A percentile compares a stretch with the other conserved stretches of the same genome.
Conservation (phyloP, 2,329 filamentous ascomycete genomes). For the Myriosclerotinia scirpicola region DNA sequence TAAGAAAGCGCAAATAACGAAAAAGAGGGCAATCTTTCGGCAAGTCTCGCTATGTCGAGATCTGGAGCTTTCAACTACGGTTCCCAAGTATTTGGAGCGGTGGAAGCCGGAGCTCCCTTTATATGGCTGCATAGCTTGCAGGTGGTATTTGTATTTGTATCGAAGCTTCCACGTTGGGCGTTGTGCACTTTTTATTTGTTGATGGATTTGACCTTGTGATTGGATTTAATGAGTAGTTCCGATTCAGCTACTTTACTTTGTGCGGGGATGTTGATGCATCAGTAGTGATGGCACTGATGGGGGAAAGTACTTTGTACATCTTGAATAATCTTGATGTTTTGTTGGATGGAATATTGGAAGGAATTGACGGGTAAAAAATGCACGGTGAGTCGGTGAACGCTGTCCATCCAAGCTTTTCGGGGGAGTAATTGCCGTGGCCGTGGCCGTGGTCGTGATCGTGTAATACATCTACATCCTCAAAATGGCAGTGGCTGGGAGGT, state of each 20-base stretch:
- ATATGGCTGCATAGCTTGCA: slow-evolving; percentile 17
- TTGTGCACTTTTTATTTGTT: neutral
- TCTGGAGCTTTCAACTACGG: neutral
- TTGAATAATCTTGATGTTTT: neutral
- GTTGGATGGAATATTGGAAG: no score
- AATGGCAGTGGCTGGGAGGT: no score
- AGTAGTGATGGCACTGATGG: no score
- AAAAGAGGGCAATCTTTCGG: slow-evolving; percentile 17
- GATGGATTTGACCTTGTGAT: slow-evolving; percentile 6
- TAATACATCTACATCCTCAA: no score
- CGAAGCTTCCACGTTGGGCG: neutral
- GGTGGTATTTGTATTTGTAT: neutral
- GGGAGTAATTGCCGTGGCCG: no score
- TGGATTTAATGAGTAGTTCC: neutral
- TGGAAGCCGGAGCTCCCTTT: slow-evolving; percentile 18
- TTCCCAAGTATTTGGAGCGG: neutral
- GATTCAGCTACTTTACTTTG: neutral
- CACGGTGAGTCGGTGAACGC: no score
- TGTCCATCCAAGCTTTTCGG: no score
- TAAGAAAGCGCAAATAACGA: slow-evolving; percentile 22
- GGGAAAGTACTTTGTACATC: no score
- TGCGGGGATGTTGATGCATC: slow-evolving; percentile 5
- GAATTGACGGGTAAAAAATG: no score
- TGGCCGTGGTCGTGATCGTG: no score
- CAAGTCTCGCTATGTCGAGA: neutral